Evolutionary conservation across 2,329 filamentous ascomycete genomes (phyloP).

Genomic region (Penicillium rolfsii): DNA sequence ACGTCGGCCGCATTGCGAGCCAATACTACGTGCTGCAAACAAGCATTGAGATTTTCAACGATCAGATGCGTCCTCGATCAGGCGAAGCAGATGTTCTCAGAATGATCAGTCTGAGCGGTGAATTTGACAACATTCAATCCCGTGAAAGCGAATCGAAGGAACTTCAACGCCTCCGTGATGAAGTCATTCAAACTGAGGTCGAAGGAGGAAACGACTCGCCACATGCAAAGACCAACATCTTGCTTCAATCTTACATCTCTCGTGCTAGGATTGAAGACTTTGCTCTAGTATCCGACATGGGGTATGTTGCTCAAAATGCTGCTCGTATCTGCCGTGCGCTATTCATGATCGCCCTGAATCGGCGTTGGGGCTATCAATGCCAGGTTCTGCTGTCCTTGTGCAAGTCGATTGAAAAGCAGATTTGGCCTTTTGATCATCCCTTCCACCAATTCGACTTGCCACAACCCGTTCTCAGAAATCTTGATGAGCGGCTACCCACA

Average conservation of each 20-base stretch:
- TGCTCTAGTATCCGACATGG: conserved; percentile 85
- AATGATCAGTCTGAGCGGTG: conserved; percentile 97
- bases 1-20: conserved; percentile 93
- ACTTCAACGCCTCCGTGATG: conserved; percentile 71
- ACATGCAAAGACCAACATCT: conserved; percentile 92
- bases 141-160: conserved; percentile 90
- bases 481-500: conserved; percentile 76
- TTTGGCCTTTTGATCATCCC: conserved; percentile 94
- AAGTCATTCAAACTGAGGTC: conserved; percentile 76
- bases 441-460: conserved; percentile 93
- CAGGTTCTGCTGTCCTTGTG: conserved; percentile 86
- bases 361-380: conserved; percentile 94
- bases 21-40: conserved; percentile 95
- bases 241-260: conserved; percentile 93
- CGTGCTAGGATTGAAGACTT: conserved; percentile 88
- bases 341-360: conserved; percentile 96
- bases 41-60: conserved; percentile 94
- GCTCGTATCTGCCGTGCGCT: conserved; percentile 90
- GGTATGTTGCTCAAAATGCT: conserved; percentile 94
- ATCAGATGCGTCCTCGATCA: conserved; percentile 82
- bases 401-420: conserved; percentile 94
- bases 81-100: conserved; percentile 90
- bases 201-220: conserved; percentile 67
- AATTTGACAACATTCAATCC: conserved; percentile 96
- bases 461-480: conserved; percentile 76